Evolutionary conservation across 129 eudicot genomes (phyloP).

Genomic region (Pittosporum tobira): DNA sequence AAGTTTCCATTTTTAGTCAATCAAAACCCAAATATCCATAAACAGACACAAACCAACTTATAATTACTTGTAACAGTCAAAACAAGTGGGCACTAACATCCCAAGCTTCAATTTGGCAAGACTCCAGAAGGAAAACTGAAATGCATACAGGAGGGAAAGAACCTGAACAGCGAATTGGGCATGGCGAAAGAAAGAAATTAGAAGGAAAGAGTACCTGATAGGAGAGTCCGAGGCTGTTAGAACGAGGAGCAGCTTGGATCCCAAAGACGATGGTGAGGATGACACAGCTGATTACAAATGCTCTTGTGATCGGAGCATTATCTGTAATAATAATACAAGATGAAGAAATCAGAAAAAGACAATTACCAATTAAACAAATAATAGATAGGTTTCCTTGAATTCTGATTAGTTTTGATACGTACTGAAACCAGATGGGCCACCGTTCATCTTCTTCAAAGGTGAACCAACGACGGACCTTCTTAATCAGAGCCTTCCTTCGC

Average conservation of each 20-base stretch:
- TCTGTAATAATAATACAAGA: slow-evolving; percentile 28
- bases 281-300: slow-evolving; percentile 54
- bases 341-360: slow-evolving; percentile 11
- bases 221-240: slow-evolving; percentile 61
- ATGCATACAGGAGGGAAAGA: background rate
- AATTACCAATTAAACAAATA: background rate
- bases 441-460: slow-evolving; percentile 88
- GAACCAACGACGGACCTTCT: slow-evolving; percentile 51
- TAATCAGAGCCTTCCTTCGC: background rate
- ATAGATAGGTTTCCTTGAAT: too few species aligned
- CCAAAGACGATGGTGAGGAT: slow-evolving; percentile 77
- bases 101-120: background rate
- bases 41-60: background rate
- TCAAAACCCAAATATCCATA: background rate
- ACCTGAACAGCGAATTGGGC: too few species aligned
- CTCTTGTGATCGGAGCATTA: slow-evolving; percentile 94
- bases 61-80: background rate
- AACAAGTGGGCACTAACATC: too few species aligned
- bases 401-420: too few species aligned
- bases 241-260: slow-evolving; percentile 80
- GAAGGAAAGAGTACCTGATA: slow-evolving; percentile 43
- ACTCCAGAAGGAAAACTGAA: background rate
- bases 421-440: slow-evolving; percentile 99
- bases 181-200: background rate
- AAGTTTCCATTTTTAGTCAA: background rate